Evolutionary conservation across 1,284 basidiomycete species (phyloP).

Genomic region (Moesziomyces sp.): DNA sequence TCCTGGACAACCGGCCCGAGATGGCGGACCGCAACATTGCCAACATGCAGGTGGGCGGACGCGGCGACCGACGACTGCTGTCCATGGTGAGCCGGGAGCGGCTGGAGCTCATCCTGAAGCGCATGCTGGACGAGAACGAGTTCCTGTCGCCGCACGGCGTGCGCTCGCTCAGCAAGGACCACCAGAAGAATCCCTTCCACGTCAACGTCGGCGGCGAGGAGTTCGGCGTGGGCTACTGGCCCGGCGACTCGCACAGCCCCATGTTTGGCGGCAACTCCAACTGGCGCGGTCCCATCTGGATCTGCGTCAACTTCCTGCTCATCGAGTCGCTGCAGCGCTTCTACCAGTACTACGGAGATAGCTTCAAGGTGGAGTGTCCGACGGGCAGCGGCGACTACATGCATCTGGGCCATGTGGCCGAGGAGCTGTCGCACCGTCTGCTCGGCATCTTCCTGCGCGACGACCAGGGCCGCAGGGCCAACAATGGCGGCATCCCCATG

Average conservation of each 20-base stretch:
- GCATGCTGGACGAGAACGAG: slow-evolving; percentile 87
- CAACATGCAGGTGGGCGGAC: slow-evolving; percentile 75
- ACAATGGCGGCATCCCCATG: slow-evolving; percentile 88
- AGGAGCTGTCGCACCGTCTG: slow-evolving; percentile 95
- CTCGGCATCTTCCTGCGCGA: slow-evolving; percentile 97
- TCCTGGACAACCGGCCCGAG: slow-evolving; percentile 89
- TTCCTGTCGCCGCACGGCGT: slow-evolving; percentile 95
- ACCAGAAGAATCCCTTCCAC: slow-evolving; percentile 92
- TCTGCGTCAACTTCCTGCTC: slow-evolving; percentile 92
- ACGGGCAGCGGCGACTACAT: slow-evolving; percentile 92
- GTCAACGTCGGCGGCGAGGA: slow-evolving; percentile 91
- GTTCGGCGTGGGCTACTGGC: slow-evolving; percentile 96
- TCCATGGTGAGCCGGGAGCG: slow-evolving; percentile 92
- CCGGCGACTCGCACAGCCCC: slow-evolving; percentile 92
- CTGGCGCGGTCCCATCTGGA: slow-evolving; percentile 87
- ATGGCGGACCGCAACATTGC: slow-evolving; percentile 91
- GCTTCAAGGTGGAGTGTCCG: slow-evolving; percentile 82
- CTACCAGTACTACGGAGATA: slow-evolving; percentile 72
- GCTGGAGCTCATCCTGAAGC: slow-evolving; percentile 85
- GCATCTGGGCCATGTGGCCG: slow-evolving; percentile 90
- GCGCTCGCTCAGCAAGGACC: slow-evolving; percentile 83
- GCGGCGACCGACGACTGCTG: slow-evolving; percentile 83
- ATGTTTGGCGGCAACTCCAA: slow-evolving; percentile 98
- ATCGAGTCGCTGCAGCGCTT: slow-evolving; percentile 90
- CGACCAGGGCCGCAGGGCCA: slow-evolving; percentile 82